A percentile compares a stretch with the other conserved stretches of the same genome.
These are phyloP conservation scores for Bauhinia variegata DNA, from an alignment of 306 rosid species.

Conservation along the genomic window DNA sequence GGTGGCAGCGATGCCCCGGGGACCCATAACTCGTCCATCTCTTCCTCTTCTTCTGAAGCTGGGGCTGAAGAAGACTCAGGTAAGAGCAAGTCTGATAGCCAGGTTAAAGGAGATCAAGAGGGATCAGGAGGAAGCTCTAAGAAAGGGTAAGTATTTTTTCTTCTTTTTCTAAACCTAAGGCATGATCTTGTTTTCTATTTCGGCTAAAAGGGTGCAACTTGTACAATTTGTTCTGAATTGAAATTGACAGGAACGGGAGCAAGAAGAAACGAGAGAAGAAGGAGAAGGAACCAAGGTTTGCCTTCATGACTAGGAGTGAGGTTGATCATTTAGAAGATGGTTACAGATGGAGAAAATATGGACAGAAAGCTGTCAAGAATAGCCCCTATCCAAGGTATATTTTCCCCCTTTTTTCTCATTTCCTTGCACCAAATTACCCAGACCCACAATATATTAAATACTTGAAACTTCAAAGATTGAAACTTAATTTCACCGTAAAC, in stretches of 20 bases:
- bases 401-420: neutral
- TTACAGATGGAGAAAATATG: conserved; percentile 89
- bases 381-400: conserved; percentile 83
- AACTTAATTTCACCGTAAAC: neutral
- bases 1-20: conserved; percentile 45
- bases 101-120: conserved; percentile 45
- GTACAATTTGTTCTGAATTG: neutral
- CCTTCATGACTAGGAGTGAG: conserved; percentile 91
- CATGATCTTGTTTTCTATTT: conserved; percentile 4
- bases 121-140: conserved; percentile 58
- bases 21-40: conserved; percentile 61
- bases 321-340: conserved; percentile 94
- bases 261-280: conserved; percentile 84
- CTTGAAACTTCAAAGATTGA: neutral
- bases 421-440: conserved; percentile 18
- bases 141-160: conserved; percentile 56
- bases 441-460: neutral
- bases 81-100: conserved; percentile 54
- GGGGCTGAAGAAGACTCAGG: conserved; percentile 72
- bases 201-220: conserved; percentile 36
- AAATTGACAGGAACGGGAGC: conserved; percentile 44
- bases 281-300: conserved; percentile 74
- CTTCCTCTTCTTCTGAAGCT: conserved; percentile 77
- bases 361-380: conserved; percentile 85
- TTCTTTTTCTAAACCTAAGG: neutral